Percentiles rank a stretch among this genome's conserved stretches.
These are phyloP conservation scores for Daucus carota DNA, from an alignment of 129 eudicot species.

Conservation along the genomic window DNA sequence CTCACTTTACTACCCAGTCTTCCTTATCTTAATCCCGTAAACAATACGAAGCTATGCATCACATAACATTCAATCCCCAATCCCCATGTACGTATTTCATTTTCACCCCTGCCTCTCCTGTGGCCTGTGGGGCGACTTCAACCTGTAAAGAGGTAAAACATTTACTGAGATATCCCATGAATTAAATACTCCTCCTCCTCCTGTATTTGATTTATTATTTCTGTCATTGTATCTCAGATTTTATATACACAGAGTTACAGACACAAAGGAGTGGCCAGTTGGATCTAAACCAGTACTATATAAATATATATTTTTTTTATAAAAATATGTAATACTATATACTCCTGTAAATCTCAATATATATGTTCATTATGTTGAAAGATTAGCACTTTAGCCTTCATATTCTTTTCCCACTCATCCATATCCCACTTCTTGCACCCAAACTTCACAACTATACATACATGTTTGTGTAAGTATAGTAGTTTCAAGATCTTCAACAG, in stretches of 20 bases:
- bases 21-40: neutral
- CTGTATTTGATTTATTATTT: neutral
- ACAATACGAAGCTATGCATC: neutral
- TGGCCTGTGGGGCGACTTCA: neutral
- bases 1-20: no score
- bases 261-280: neutral
- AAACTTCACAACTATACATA: neutral
- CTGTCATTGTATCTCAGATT: neutral
- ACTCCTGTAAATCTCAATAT: neutral
- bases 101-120: neutral
- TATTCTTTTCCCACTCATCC: neutral
- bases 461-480: neutral
- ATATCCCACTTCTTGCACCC: neutral
- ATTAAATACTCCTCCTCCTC: neutral
- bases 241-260: neutral
- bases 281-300: neutral
- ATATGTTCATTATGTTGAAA: neutral
- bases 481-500: conserved; percentile 2
- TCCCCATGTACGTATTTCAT: neutral
- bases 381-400: neutral
- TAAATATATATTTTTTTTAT: neutral
- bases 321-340: neutral
- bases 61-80: no score
- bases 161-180: neutral
- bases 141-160: neutral